These are phyloP conservation scores for Lentinula raphanica DNA, from an alignment of 768 basidiomycete species.

Conservation along the genomic window DNA sequence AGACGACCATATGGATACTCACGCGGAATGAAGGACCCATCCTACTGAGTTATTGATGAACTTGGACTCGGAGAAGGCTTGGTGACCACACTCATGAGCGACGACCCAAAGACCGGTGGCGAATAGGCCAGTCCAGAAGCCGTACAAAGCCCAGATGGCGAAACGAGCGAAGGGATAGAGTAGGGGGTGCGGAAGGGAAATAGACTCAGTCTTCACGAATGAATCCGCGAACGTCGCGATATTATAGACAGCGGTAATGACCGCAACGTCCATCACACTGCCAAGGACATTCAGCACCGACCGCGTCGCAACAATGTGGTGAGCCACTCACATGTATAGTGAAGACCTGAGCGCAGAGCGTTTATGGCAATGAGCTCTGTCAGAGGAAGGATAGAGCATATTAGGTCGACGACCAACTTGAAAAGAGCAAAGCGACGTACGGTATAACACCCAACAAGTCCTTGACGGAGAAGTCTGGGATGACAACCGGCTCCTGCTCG, in stretches of 20 bases:
- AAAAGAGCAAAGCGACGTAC: constrained; percentile 36
- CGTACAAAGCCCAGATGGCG: constrained; percentile 75
- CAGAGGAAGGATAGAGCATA: constrained; percentile 3
- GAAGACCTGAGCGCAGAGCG: constrained; percentile 81
- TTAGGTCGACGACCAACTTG: neutral
- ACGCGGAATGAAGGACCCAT: constrained; percentile 90
- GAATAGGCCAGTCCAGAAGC: constrained; percentile 79
- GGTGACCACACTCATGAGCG: constrained; percentile 94
- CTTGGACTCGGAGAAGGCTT: constrained; percentile 93
- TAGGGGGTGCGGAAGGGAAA: constrained; percentile 54
- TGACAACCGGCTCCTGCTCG: constrained; percentile 56
- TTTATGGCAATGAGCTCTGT: constrained; percentile 81
- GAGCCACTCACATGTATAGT: constrained; percentile 60
- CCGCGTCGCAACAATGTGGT: neutral
- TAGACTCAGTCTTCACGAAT: constrained; percentile 48
- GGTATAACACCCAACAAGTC: constrained; percentile 82
- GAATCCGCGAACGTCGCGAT: constrained; percentile 58
- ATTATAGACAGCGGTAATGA: constrained; percentile 68
- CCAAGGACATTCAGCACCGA: neutral
- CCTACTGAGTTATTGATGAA: constrained; percentile 88
- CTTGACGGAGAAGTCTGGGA: constrained; percentile 86
- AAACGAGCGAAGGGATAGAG: constrained; percentile 60
- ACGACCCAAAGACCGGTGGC: constrained; percentile 93
- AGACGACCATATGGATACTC: constrained; percentile 24
- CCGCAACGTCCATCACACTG: constrained; percentile 70